phyloP scores from a whole-genome alignment of 2,329 filamentous ascomycete genomes.

The Geosmithia putterillii region DNA sequence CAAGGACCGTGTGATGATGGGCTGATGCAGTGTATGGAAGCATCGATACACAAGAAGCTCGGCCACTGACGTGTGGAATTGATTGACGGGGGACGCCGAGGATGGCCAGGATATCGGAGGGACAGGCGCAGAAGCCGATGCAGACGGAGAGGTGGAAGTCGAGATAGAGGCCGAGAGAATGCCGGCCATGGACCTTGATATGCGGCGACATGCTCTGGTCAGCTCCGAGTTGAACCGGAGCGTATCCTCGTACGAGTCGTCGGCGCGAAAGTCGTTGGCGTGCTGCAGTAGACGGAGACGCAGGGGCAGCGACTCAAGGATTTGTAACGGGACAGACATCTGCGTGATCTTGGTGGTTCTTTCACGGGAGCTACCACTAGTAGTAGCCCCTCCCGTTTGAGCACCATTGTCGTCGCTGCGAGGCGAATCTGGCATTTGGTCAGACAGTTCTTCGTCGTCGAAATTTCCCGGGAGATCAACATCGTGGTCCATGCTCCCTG shows the following conservation, averaged over 20 bases:
- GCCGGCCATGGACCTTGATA: constrained; percentile 18
- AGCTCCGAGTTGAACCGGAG: constrained; percentile 32
- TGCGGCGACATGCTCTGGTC: constrained; percentile 20
- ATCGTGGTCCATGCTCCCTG: constrained; percentile 35
- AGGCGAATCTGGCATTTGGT: constrained; percentile 11
- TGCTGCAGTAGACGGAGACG: constrained; percentile 30
- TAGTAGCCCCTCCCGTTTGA: no score
- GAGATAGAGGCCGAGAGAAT: not conserved
- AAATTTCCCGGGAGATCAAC: constrained; percentile 35
- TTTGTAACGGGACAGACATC: constrained; percentile 34
- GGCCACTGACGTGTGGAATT: constrained; percentile 27
- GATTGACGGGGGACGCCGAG: constrained; percentile 10
- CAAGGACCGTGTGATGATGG: constrained; percentile 29
- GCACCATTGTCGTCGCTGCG: not conserved
- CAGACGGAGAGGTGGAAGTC: not conserved
- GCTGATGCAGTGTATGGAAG: constrained; percentile 41
- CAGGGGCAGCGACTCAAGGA: constrained; percentile 27
- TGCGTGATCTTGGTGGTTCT: constrained; percentile 23
- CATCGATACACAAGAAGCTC: constrained; percentile 32
- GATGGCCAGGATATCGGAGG: not conserved
- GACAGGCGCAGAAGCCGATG: not conserved
- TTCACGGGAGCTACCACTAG: constrained; percentile 5
- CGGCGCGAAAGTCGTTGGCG: constrained; percentile 31
- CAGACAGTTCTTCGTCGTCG: constrained; percentile 36
- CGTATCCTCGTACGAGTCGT: constrained; percentile 32